Conservation (phyloP, 441 rosid species). For the Erodium texanum region DNA sequence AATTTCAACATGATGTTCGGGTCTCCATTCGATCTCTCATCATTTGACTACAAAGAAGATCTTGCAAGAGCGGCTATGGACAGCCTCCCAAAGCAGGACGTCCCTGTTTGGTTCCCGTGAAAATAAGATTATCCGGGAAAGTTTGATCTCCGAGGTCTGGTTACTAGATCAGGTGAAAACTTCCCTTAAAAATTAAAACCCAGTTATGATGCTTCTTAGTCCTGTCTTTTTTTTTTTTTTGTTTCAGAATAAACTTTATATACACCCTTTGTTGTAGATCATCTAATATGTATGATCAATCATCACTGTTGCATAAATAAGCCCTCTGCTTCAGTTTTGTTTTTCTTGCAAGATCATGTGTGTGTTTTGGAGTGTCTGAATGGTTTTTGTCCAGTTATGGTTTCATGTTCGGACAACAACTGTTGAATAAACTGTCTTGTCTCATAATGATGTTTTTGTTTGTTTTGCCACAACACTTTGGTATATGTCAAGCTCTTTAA, state of each 20-base stretch:
- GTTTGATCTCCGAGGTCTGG: too few relatives aligned
- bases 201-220: too few relatives aligned
- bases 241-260: too few relatives aligned
- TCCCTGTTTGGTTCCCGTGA: background rate
- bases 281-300: background rate
- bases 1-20: conserved; percentile 28
- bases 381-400: background rate
- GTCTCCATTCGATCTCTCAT: conserved; percentile 46
- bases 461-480: too few relatives aligned
- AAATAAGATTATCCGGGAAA: too few relatives aligned
- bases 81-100: background rate
- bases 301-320: background rate
- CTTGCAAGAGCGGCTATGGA: background rate
- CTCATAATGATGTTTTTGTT: too few relatives aligned
- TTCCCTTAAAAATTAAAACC: too few relatives aligned
- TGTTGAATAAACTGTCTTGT: too few relatives aligned
- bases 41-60: conserved; percentile 43
- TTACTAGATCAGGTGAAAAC: too few relatives aligned
- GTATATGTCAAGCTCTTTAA: too few relatives aligned
- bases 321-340: background rate
- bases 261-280: background rate
- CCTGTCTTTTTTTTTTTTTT: background rate
- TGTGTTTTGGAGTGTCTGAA: background rate
- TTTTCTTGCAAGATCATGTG: too few relatives aligned
- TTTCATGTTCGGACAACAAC: background rate